Percentiles rank a stretch among this genome's conserved stretches.
These are phyloP conservation scores for Hydnum rufescens DNA, from an alignment of 768 basidiomycete species.

Conservation along the genomic window DNA sequence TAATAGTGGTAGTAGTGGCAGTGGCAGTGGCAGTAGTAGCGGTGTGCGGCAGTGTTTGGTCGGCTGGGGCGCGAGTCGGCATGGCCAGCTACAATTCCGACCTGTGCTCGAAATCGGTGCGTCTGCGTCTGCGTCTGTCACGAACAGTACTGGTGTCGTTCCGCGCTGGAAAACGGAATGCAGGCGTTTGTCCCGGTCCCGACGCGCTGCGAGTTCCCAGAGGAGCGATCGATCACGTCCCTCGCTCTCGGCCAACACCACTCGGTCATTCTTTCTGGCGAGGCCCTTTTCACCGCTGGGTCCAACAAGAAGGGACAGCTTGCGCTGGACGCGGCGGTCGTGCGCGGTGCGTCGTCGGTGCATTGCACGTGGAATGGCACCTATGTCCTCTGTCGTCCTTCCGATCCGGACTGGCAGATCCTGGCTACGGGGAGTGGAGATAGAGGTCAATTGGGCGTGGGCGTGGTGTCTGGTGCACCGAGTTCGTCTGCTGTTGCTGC, in stretches of 20 bases:
- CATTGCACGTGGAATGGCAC: conserved; percentile 70
- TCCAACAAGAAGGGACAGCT: conserved; percentile 56
- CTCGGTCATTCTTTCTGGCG: conserved; percentile 22
- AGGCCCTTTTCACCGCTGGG: conserved; percentile 30
- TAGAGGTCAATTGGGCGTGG: conserved; percentile 54
- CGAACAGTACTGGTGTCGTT: conserved; percentile 1
- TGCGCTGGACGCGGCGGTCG: too few relatives aligned
- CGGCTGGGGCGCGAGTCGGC: conserved; percentile 79
- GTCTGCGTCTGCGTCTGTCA: not conserved
- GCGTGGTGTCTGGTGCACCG: conserved; percentile 12
- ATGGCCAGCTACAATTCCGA: conserved; percentile 54
- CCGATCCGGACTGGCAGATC: conserved; percentile 13
- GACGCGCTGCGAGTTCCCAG: too few relatives aligned
- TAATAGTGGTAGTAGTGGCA: conserved; percentile 23
- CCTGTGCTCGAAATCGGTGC: not conserved
- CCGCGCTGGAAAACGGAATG: too few relatives aligned
- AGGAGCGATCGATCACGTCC: too few relatives aligned
- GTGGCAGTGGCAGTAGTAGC: too few relatives aligned
- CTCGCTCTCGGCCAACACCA: conserved; percentile 39
- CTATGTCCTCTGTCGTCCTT: conserved; percentile 24
- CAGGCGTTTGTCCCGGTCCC: too few relatives aligned
- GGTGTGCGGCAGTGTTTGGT: too few relatives aligned
- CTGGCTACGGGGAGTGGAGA: conserved; percentile 34
- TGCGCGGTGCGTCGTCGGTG: conserved; percentile 17
- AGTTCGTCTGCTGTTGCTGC: conserved; percentile 1